These are phyloP conservation scores for Coccomyxa sp. DNA, from an alignment of 139 green algal species.

Conservation along the genomic window DNA sequence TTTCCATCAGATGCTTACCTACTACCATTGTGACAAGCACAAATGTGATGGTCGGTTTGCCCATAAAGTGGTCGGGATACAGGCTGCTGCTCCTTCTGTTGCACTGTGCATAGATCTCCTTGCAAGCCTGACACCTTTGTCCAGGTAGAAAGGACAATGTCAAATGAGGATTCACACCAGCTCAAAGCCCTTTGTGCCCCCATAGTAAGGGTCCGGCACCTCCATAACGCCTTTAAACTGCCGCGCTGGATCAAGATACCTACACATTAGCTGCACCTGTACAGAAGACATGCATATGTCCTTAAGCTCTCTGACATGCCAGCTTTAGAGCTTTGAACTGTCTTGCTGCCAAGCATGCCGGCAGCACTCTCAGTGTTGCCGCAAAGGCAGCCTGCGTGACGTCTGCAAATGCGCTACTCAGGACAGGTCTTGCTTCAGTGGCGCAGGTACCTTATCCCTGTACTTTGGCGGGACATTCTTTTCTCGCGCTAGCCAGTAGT, in stretches of 20 bases:
- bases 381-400: too few relatives aligned
- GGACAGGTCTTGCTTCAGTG: neutral
- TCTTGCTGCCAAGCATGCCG: neutral
- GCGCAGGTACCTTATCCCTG: conserved; percentile 21
- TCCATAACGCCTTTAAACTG: conserved; percentile 10
- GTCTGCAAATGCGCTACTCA: too few relatives aligned
- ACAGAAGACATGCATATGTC: neutral
- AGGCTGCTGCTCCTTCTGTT: neutral
- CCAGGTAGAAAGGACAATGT: neutral
- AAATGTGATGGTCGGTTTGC: neutral
- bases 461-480: conserved; percentile 1
- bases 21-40: neutral
- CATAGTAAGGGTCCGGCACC: conserved; percentile 94
- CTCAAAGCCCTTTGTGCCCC: conserved; percentile 45
- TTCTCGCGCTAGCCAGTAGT: conserved; percentile 35
- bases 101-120: neutral
- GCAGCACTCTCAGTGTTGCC: neutral
- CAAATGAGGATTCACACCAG: conserved; percentile 41
- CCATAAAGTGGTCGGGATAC: neutral
- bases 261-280: conserved; percentile 12
- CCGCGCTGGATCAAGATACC: conserved; percentile 5
- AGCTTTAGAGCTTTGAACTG: neutral
- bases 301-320: neutral
- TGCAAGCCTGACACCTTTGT: neutral
- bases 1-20: too few relatives aligned